Conservation (phyloP, 2,329 filamentous ascomycete genomes). For the Apiospora saccharicola region DNA sequence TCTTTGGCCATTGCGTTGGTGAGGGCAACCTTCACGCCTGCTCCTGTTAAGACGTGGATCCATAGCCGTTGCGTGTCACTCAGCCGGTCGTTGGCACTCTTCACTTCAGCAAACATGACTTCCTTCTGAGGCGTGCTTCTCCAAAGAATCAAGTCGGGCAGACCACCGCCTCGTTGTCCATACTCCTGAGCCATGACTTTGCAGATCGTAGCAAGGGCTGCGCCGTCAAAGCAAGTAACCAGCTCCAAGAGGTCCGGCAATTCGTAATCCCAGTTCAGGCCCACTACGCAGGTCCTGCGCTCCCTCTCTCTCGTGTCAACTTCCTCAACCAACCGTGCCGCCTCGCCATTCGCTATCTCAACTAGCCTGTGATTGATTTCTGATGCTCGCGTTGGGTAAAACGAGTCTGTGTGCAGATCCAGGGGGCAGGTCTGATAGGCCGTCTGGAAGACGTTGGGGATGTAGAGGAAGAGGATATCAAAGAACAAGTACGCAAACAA, state of each 20-base stretch:
- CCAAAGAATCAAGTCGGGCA: slow-evolving; percentile 95
- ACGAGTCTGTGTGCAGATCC: slow-evolving; percentile 91
- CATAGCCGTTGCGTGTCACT: slow-evolving; percentile 96
- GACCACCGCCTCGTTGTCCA: slow-evolving; percentile 80
- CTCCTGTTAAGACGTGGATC: slow-evolving; percentile 91
- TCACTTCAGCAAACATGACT: slow-evolving; percentile 81
- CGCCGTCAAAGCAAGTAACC: slow-evolving; percentile 78
- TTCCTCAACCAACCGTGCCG: slow-evolving; percentile 68
- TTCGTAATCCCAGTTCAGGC: slow-evolving; percentile 89
- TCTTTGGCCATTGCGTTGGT: slow-evolving; percentile 69
- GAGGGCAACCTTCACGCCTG: slow-evolving; percentile 85
- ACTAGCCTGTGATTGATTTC: slow-evolving; percentile 90
- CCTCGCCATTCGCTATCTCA: slow-evolving; percentile 85
- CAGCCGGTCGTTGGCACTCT: slow-evolving; percentile 87
- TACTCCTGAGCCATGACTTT: slow-evolving; percentile 98
- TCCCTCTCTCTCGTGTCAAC: slow-evolving; percentile 75
- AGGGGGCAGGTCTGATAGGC: slow-evolving; percentile 92
- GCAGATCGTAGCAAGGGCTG: slow-evolving; percentile 82
- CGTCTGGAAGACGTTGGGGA: slow-evolving; percentile 97
- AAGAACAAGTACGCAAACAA: slow-evolving; percentile 91
- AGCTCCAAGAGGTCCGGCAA: slow-evolving; percentile 82
- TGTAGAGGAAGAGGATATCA: slow-evolving; percentile 90
- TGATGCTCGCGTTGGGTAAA: slow-evolving; percentile 83
- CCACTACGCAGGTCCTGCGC: slow-evolving; percentile 83
- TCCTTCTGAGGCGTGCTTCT: slow-evolving; percentile 55